phyloP scores from a whole-genome alignment of 2,329 filamentous ascomycete species.

The Chaetomiaceae sp. region DNA sequence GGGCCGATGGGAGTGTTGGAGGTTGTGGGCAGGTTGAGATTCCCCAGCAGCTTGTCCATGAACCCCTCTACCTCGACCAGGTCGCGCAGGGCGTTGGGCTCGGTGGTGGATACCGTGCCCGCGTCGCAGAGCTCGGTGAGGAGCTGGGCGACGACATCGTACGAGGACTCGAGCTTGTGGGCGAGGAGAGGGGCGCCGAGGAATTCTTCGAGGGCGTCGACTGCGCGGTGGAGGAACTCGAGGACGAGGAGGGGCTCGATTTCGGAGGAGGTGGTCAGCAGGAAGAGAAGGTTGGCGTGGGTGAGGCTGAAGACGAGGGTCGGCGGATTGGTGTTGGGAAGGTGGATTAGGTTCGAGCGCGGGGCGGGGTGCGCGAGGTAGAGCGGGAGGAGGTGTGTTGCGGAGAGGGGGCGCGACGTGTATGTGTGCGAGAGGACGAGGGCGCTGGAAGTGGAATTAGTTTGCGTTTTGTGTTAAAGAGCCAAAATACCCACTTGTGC shows the following conservation, averaged over 20 bases:
- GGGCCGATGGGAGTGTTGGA: background rate
- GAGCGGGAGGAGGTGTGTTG: constrained; percentile 72
- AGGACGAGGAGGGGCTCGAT: constrained; percentile 84
- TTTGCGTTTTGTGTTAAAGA: background rate
- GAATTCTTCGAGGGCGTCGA: constrained; percentile 93
- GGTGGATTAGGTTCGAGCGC: constrained; percentile 80
- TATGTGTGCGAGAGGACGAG: constrained; percentile 87
- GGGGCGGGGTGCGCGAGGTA: constrained; percentile 80
- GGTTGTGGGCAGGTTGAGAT: constrained; percentile 76
- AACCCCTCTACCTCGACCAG: constrained; percentile 87
- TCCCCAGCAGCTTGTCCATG: constrained; percentile 82
- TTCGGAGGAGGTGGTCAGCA: constrained; percentile 80
- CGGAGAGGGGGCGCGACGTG: constrained; percentile 72
- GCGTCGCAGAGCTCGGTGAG: constrained; percentile 96
- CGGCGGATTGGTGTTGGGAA: constrained; percentile 75
- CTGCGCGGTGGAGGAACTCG: constrained; percentile 88
- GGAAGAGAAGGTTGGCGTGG: constrained; percentile 83
- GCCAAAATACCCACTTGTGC: constrained; percentile 63
- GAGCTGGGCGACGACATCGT: constrained; percentile 90
- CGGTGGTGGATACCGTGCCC: constrained; percentile 82
- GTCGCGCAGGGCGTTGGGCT: constrained; percentile 88
- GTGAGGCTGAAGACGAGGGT: constrained; percentile 82
- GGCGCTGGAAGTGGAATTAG: constrained; percentile 51
- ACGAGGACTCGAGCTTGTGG: constrained; percentile 80
- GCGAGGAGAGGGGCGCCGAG: constrained; percentile 82